These are phyloP conservation scores for Chlorella sorokiniana DNA, from an alignment of 139 green algal genomes.

Conservation along the genomic window DNA sequence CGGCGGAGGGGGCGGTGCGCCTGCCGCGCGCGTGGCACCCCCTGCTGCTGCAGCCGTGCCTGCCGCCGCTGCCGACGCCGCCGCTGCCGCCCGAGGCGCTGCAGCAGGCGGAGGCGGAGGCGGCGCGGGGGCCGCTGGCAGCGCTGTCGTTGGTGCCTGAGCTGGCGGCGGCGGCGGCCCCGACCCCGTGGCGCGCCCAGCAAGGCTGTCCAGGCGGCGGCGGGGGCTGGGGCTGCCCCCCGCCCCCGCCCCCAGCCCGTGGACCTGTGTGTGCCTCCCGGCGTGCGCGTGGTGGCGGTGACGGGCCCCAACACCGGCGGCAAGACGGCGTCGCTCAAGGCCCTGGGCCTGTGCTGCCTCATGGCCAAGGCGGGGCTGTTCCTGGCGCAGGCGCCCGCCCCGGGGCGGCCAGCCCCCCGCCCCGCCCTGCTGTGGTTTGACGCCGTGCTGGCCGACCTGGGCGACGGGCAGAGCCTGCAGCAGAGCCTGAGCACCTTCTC, in stretches of 20 bases:
- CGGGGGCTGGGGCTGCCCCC: neutral
- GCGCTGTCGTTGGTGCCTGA: slow-evolving; percentile 24
- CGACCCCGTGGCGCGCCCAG: neutral
- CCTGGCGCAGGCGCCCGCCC: slow-evolving; percentile 47
- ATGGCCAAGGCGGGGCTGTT: slow-evolving; percentile 85
- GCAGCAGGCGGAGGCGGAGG: neutral
- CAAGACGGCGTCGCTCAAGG: slow-evolving; percentile 86
- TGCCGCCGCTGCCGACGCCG: slow-evolving; percentile 43
- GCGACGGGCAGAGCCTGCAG: slow-evolving; percentile 77
- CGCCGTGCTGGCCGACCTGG: slow-evolving; percentile 76
- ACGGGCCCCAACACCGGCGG: slow-evolving; percentile 85
- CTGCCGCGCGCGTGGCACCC: slow-evolving; percentile 41
- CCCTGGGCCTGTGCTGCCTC: slow-evolving; percentile 68
- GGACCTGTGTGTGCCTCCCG: slow-evolving; percentile 60
- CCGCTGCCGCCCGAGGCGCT: slow-evolving; percentile 7
- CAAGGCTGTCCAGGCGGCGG: neutral
- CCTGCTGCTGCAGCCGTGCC: slow-evolving; percentile 52
- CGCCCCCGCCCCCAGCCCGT: slow-evolving; percentile 29
- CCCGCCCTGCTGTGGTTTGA: slow-evolving; percentile 53
- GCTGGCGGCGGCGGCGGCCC: slow-evolving; percentile 8
- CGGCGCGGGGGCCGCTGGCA: neutral
- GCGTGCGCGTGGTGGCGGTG: slow-evolving; percentile 64
- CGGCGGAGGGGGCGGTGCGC: neutral
- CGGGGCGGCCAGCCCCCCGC: neutral
- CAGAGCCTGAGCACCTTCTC: slow-evolving; percentile 84